A percentile compares a stretch with the other conserved stretches of the same genome.
Evolutionary conservation across 176 grass and related monocot species (phyloP).

Genomic region (Rhipidocladum racemiflorum): DNA sequence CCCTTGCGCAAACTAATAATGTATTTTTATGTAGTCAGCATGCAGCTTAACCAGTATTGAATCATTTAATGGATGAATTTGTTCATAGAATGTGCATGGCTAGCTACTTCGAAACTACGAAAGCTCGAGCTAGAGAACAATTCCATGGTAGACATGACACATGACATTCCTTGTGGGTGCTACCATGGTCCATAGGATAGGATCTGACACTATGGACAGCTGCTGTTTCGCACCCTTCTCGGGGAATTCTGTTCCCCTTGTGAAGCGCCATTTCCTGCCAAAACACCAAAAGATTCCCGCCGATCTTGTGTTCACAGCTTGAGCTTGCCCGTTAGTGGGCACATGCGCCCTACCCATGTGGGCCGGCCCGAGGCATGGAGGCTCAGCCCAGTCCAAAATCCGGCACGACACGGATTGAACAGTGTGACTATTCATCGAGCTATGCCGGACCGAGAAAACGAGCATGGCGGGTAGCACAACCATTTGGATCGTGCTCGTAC

Average conservation of each 20-base stretch:
- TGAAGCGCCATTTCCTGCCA: slow-evolving; percentile 35
- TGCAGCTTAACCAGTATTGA: background rate
- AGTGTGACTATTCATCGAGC: too few relatives aligned
- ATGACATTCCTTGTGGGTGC: slow-evolving; percentile 33
- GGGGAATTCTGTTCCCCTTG: slow-evolving; percentile 34
- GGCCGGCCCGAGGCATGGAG: too few relatives aligned
- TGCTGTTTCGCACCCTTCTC: slow-evolving; percentile 23
- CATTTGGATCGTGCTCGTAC: too few relatives aligned
- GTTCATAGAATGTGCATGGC: background rate
- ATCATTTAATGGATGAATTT: background rate
- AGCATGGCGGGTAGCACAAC: too few relatives aligned
- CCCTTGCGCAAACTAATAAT: slow-evolving; percentile 45
- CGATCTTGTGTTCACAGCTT: background rate
- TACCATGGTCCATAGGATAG: slow-evolving; percentile 37
- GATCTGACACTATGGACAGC: slow-evolving; percentile 28
- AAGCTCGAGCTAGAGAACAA: slow-evolving; percentile 15
- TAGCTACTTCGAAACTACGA: background rate
- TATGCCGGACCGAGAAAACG: too few relatives aligned
- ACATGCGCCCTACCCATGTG: too few relatives aligned
- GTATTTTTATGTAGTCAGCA: background rate
- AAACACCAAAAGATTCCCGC: slow-evolving; percentile 32
- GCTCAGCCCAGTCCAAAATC: too few relatives aligned
- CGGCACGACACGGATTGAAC: too few relatives aligned
- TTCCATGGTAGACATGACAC: slow-evolving; percentile 28
- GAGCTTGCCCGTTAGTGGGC: background rate